A percentile compares a stretch with the other conserved stretches of the same genome.
Conservation (phyloP, 345 rosid species). For the Eucalyptus fibrosa region DNA sequence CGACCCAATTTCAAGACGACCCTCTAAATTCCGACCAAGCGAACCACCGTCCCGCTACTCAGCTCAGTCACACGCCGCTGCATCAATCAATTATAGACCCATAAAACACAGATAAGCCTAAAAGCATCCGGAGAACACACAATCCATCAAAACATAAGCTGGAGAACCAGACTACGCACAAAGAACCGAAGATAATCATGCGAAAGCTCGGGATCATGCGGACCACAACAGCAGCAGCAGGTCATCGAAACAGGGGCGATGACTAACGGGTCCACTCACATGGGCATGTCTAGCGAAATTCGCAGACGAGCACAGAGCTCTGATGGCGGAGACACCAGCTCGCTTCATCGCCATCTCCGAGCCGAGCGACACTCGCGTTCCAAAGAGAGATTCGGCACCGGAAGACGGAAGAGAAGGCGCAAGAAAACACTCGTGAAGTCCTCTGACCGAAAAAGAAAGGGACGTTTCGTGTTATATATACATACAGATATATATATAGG, state of each 20-base stretch:
- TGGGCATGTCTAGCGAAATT: constrained; percentile 32
- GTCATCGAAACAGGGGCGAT: not conserved
- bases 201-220: not conserved
- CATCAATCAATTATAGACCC: not conserved
- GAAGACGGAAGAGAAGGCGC: not conserved
- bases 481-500: not conserved
- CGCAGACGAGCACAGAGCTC: constrained; percentile 5
- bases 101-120: not conserved
- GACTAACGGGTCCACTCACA: constrained; percentile 21
- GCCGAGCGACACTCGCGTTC: not conserved
- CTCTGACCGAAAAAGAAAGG: not conserved
- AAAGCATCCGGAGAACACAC: not conserved
- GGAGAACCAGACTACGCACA: not conserved
- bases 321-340: constrained; percentile 35
- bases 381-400: not conserved
- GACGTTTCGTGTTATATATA: not conserved
- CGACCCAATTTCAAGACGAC: not conserved
- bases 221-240: not conserved
- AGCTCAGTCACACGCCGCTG: not conserved
- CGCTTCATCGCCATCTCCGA: constrained; percentile 47
- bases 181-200: not conserved
- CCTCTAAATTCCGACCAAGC: not conserved
- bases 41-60: not conserved
- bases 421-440: not conserved
- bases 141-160: not conserved